Base-by-base conservation (phyloP, 441 rosid genomes). In the Corymbia citriodora region DNA sequence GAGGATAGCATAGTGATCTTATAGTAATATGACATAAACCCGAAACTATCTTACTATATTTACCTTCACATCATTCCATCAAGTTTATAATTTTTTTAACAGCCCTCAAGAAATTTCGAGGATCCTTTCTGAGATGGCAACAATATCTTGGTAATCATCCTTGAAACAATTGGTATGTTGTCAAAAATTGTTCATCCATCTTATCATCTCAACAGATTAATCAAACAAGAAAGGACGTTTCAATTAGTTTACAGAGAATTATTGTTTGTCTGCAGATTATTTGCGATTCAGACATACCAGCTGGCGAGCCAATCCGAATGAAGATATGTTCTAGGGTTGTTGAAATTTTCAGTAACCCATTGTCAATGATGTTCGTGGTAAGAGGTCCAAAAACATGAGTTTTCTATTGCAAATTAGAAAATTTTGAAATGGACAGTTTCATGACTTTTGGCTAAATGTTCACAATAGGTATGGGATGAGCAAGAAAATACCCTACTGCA, bases 401-500 rank as follows among this genome's bases (percentile, higher is more conserved):
- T 27, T 61, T 92, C 89, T 49, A 49, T 85, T 53, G 61, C 8
- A 61, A 11, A 50, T 89, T 49, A 33, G 27, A 89, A 53, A 52
- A 23, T 68, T 49, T 53, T 61, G 36, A 45, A 65, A 7, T 40
- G 29, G 74, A 72, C 29, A 23, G 19, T 52, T 48, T 29, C 49
- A 15, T 54, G 48, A 89, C 45, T 27, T 52, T 21, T 53, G 85
- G 49, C 53, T 29, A 2, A 11, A 18, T 55, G 9, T 82, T 81
- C 31, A 48, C 52, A 63, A 54, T 36, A 98, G 99, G 99, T 96
- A 89, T 89, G 99, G 99, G 70, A 98, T 68, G 99, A 97, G 95
- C 99, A 98, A 93, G 99, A 96, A 93, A 96, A 96, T 96, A 97
- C 99, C 91, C 95, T 98, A 89, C 95, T 98, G 87, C 98, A 97